phyloP scores from a whole-genome alignment of 1,139 yeast species.

The Yamadazyma friedrichii region DNA sequence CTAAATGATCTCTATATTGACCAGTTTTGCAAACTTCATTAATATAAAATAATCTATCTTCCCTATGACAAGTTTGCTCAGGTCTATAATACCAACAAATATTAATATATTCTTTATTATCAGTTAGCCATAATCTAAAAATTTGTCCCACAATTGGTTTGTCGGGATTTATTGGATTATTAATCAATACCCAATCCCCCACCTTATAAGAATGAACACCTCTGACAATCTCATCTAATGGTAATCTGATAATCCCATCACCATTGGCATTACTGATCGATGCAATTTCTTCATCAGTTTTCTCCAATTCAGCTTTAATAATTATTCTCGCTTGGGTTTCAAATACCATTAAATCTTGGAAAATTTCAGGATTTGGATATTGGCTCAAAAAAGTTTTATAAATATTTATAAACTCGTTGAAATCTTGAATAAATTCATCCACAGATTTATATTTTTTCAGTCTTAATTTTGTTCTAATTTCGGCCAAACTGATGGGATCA shows the following conservation, averaged over 20 bases:
- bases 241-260: slow-evolving; percentile 60
- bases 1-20: slow-evolving; percentile 90
- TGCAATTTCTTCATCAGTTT: slow-evolving; percentile 79
- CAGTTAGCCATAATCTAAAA: slow-evolving; percentile 88
- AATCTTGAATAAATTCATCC: slow-evolving; percentile 73
- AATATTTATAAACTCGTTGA: slow-evolving; percentile 72
- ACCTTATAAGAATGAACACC: slow-evolving; percentile 74
- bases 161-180: slow-evolving; percentile 81
- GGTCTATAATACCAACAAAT: slow-evolving; percentile 98
- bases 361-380: slow-evolving; percentile 54
- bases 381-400: slow-evolving; percentile 57
- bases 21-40: slow-evolving; percentile 97
- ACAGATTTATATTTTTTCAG: slow-evolving; percentile 78
- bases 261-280: slow-evolving; percentile 62
- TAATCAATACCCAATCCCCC: slow-evolving; percentile 93
- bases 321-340: slow-evolving; percentile 61
- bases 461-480: slow-evolving; percentile 79
- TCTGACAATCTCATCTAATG: slow-evolving; percentile 71
- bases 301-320: slow-evolving; percentile 69
- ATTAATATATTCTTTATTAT: slow-evolving; percentile 84
- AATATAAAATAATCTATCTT: slow-evolving; percentile 82
- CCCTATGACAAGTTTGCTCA: slow-evolving; percentile 94
- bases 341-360: slow-evolving; percentile 58
- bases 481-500: slow-evolving; percentile 79
- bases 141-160: slow-evolving; percentile 94